Evolutionary conservation across 164 flowering plant species (phyloP).

Genomic region (Hamamelis virginiana): DNA sequence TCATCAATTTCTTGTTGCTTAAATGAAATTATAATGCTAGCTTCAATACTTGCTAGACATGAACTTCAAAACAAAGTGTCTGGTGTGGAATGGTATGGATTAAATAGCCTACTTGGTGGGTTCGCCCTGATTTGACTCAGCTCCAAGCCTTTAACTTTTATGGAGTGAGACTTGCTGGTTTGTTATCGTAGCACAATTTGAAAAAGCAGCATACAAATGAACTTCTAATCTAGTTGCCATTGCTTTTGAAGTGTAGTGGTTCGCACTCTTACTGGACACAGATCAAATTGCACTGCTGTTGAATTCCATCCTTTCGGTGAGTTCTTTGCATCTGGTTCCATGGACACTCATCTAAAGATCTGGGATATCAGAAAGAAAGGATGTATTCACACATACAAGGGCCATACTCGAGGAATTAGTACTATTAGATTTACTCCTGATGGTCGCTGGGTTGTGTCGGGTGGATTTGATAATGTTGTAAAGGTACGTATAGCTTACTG

Average conservation of each 20-base stretch:
- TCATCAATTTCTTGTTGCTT: constrained; percentile 8
- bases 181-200: background rate
- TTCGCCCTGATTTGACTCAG: background rate
- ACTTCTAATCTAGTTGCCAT: constrained; percentile 31
- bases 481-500: constrained; percentile 47
- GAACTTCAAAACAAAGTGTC: background rate
- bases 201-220: background rate
- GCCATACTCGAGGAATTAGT: constrained; percentile 69
- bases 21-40: background rate
- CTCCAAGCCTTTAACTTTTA: background rate
- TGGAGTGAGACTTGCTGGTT: background rate
- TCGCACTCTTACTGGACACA: constrained; percentile 80
- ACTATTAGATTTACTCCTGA: constrained; percentile 80
- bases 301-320: constrained; percentile 94
- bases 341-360: constrained; percentile 70
- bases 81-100: background rate
- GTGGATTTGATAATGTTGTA: constrained; percentile 78
- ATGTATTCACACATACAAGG: constrained; percentile 89
- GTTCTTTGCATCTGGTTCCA: constrained; percentile 87
- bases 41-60: background rate
- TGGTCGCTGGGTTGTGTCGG: constrained; percentile 98
- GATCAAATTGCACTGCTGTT: constrained; percentile 72
- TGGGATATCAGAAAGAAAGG: constrained; percentile 96
- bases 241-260: constrained; percentile 72
- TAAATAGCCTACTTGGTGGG: background rate